Conservation (phyloP, 2,329 filamentous ascomycete species). For the Conoideocrella luteorostrata region DNA sequence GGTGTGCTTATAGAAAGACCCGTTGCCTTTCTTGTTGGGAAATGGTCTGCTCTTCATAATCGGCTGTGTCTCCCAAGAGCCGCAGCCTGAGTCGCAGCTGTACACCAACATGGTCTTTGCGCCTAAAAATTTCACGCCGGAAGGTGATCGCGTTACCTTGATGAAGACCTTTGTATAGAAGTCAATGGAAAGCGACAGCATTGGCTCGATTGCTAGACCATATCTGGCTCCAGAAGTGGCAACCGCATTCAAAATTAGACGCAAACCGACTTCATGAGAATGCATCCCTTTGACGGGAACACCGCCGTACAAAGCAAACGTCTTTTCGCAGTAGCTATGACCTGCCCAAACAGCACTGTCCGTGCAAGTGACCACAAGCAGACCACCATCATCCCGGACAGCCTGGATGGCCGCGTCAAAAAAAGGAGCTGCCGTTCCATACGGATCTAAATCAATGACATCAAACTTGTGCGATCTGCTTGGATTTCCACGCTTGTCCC, state of each 20-base stretch:
- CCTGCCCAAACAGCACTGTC: conserved; percentile 95
- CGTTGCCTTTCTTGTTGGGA: conserved; percentile 63
- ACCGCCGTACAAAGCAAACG: conserved; percentile 89
- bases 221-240: conserved; percentile 77
- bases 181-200: conserved; percentile 90
- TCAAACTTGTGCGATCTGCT: conserved; percentile 60
- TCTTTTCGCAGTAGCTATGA: conserved; percentile 88
- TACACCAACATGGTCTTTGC: conserved; percentile 92
- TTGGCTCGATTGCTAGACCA: conserved; percentile 80
- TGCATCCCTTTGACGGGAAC: conserved; percentile 76
- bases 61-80: conserved; percentile 81
- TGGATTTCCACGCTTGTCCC: conserved; percentile 32
- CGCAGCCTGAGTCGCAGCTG: conserved; percentile 84
- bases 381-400: conserved; percentile 73
- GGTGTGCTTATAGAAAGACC: conserved; percentile 70
- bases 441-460: conserved; percentile 94
- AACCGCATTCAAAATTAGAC: conserved; percentile 77
- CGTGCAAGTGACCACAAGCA: conserved; percentile 93
- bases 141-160: conserved; percentile 69
- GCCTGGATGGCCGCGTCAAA: conserved; percentile 86
- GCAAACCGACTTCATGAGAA: conserved; percentile 83
- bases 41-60: conserved; percentile 63
- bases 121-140: conserved; percentile 82
- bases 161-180: conserved; percentile 92
- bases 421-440: conserved; percentile 88